Conservation (phyloP, 2,329 filamentous ascomycete genomes). For the Ambrosiella xylebori region DNA sequence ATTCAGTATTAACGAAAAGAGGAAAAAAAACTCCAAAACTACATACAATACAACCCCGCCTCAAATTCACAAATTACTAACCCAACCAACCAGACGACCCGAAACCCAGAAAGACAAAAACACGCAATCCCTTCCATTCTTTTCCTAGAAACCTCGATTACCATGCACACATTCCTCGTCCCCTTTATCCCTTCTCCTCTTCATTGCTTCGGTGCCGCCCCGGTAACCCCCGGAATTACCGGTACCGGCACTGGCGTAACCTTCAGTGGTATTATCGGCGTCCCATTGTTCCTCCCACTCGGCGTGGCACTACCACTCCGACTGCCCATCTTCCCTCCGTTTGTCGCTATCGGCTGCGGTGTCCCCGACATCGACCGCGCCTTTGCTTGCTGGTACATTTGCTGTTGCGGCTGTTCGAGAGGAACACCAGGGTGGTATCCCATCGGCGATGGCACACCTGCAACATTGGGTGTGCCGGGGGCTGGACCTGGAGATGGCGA, state of each 20-base stretch:
- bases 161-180: neutral
- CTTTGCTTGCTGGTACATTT: conserved; percentile 33
- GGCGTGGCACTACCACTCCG: conserved; percentile 2
- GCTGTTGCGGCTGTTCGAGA: conserved; percentile 29
- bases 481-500: conserved; percentile 11
- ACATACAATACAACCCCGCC: too few relatives aligned
- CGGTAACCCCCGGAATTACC: conserved; percentile 19
- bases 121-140: too few relatives aligned
- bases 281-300: conserved; percentile 14
- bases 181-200: neutral
- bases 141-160: neutral
- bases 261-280: conserved; percentile 22
- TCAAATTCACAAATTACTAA: too few relatives aligned
- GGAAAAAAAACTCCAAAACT: too few relatives aligned
- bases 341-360: conserved; percentile 2
- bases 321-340: neutral
- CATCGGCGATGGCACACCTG: conserved; percentile 1
- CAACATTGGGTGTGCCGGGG: conserved; percentile 6
- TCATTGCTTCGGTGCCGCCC: neutral
- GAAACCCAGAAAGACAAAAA: too few relatives aligned
- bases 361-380: conserved; percentile 24
- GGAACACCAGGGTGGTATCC: conserved; percentile 15
- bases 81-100: too few relatives aligned
- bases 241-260: conserved; percentile 29
- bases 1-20: too few relatives aligned